phyloP scores from a whole-genome alignment of 139 green algal species.

The Haematococcus lacustris region DNA sequence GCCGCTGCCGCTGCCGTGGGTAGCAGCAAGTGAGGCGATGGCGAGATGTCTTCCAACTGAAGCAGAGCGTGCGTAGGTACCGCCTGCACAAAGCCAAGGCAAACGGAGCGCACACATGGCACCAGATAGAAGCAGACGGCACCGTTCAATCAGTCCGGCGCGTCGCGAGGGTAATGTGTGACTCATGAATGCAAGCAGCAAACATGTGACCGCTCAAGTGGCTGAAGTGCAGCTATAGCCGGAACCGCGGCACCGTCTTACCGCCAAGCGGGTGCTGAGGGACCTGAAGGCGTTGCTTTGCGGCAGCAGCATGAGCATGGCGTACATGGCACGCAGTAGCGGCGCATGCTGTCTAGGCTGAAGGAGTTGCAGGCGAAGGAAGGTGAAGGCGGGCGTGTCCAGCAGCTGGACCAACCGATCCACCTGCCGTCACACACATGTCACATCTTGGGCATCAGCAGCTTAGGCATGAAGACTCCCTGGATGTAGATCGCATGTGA shows the following conservation, averaged over 20 bases:
- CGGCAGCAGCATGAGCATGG: slow-evolving; percentile 91
- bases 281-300: slow-evolving; percentile 85
- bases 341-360: slow-evolving; percentile 54
- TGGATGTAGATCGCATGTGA: background rate
- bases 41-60: slow-evolving; percentile 13
- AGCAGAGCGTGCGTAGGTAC: slow-evolving; percentile 47
- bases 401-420: slow-evolving; percentile 84
- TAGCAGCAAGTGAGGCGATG: background rate
- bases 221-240: background rate
- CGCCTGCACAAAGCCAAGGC: slow-evolving; percentile 2
- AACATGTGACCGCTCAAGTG: background rate
- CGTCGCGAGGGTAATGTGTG: background rate
- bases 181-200: background rate
- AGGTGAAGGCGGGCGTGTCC: slow-evolving; percentile 88
- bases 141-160: background rate
- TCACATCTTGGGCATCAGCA: background rate
- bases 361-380: slow-evolving; percentile 86
- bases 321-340: slow-evolving; percentile 75
- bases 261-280: slow-evolving; percentile 61
- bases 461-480: too few species aligned
- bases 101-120: background rate
- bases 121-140: too few species aligned
- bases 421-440: slow-evolving; percentile 43
- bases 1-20: background rate
- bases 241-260: background rate